A percentile compares a stretch with the other conserved stretches of the same genome.
Conservation (phyloP, 1,139 yeast species). For the Blastobotrys indianensis region DNA sequence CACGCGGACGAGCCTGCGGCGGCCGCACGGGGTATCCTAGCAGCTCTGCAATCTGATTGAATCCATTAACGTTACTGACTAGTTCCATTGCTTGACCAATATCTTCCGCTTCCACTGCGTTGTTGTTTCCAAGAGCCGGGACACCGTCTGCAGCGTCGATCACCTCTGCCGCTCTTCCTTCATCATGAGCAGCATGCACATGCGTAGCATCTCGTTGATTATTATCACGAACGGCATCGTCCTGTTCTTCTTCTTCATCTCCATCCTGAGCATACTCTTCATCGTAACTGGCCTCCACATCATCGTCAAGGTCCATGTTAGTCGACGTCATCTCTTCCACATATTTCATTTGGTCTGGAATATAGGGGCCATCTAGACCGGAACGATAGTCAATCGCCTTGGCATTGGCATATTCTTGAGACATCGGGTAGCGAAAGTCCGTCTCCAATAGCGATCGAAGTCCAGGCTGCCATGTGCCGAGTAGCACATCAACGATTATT, state of each 20-base stretch:
- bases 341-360: conserved; percentile 18
- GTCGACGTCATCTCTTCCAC: not conserved
- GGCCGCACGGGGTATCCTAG: no score
- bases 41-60: no score
- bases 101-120: no score
- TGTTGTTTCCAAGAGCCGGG: no score
- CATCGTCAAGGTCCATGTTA: conserved; percentile 8
- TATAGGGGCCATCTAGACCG: conserved; percentile 18
- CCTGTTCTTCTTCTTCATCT: conserved; percentile 13
- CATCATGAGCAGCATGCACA: not conserved
- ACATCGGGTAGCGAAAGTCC: not conserved
- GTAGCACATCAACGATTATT: conserved; percentile 50
- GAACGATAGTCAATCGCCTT: conserved; percentile 14
- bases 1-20: not conserved
- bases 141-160: not conserved
- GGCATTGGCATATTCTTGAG: conserved; percentile 10
- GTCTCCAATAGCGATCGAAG: conserved; percentile 1
- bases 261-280: conserved; percentile 3
- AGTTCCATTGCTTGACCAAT: no score
- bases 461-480: conserved; percentile 48
- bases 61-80: no score
- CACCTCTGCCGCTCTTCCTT: not conserved
- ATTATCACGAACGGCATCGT: conserved; percentile 7
- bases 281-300: conserved; percentile 1
- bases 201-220: conserved; percentile 4